Evolutionary conservation across 495 filamentous ascomycete genomes (phyloP).

Genomic region (Cairneyella variabilis): DNA sequence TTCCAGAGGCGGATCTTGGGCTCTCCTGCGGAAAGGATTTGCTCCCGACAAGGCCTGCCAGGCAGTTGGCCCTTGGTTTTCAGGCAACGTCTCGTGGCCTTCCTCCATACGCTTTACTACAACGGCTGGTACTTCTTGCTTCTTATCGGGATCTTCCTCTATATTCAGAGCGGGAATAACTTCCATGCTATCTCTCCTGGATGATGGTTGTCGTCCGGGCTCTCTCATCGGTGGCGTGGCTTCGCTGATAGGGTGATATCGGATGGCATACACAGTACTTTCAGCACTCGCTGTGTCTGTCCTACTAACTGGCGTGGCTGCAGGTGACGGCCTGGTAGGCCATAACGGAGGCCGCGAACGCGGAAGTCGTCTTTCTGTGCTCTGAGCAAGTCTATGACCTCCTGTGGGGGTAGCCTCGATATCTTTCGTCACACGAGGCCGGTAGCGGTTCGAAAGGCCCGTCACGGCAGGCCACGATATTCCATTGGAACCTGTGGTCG

Average conservation of each 20-base stretch:
- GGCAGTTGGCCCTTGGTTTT: conserved; percentile 2
- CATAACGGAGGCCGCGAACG: conserved; percentile 20
- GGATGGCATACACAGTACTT: conserved; percentile 82
- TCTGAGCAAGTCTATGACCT: conserved; percentile 5
- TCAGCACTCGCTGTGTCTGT: conserved; percentile 50
- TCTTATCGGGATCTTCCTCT: conserved; percentile 24
- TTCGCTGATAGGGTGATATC: conserved; percentile 72
- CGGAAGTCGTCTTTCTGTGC: conserved; percentile 2
- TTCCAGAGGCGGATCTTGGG: conserved; percentile 26
- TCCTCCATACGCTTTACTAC: conserved; percentile 15
- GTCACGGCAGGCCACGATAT: conserved; percentile 45
- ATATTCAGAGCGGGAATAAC: not conserved
- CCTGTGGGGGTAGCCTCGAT: conserved; percentile 21
- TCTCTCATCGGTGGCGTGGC: conserved; percentile 51
- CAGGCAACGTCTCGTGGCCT: not conserved
- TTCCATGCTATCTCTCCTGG: conserved; percentile 14
- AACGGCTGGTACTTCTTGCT: conserved; percentile 19
- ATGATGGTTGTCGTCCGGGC: not conserved
- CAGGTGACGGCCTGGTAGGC: conserved; percentile 24
- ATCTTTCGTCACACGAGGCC: conserved; percentile 27
- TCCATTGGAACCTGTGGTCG: conserved; percentile 27
- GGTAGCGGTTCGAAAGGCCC: conserved; percentile 38
- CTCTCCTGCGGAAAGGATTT: conserved; percentile 30
- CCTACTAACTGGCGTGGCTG: conserved; percentile 26
- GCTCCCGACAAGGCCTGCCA: conserved; percentile 19